phyloP scores from a whole-genome alignment of 2,329 filamentous ascomycete species.

The Talaromyces piceae region DNA sequence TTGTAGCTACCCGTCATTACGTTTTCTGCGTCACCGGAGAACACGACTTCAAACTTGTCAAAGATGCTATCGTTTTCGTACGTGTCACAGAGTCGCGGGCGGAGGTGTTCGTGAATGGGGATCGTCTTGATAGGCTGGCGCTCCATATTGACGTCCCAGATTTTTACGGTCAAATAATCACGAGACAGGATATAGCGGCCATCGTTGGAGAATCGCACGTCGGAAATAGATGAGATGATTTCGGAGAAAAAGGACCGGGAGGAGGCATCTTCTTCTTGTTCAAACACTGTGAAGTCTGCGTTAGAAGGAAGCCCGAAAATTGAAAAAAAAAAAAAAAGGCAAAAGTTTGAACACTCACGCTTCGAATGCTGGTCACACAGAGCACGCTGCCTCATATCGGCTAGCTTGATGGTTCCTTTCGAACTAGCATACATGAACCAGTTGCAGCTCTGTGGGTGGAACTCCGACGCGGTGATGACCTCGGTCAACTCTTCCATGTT shows the following conservation, averaged over 20 bases:
- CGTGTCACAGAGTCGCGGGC: constrained; percentile 89
- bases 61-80: constrained; percentile 99
- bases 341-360: too few species aligned
- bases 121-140: constrained; percentile 96
- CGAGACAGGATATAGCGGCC: constrained; percentile 95
- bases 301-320: neutral
- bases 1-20: constrained; percentile 99
- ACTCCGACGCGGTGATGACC: constrained; percentile 96
- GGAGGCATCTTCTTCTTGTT: constrained; percentile 95
- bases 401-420: constrained; percentile 97
- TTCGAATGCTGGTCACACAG: constrained; percentile 95
- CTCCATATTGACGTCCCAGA: constrained; percentile 99
- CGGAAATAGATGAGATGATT: constrained; percentile 98
- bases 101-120: constrained; percentile 93
- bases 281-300: constrained; percentile 62
- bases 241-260: constrained; percentile 99
- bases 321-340: neutral
- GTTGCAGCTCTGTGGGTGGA: constrained; percentile 94
- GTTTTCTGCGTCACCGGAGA: constrained; percentile 96
- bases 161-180: constrained; percentile 98
- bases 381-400: constrained; percentile 95
- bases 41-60: constrained; percentile 99
- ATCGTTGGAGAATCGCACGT: constrained; percentile 94
- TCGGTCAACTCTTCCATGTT: constrained; percentile 99
- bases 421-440: constrained; percentile 99